phyloP scores from a whole-genome alignment of 257 asterid species.

The Nicotiana benthamiana region DNA sequence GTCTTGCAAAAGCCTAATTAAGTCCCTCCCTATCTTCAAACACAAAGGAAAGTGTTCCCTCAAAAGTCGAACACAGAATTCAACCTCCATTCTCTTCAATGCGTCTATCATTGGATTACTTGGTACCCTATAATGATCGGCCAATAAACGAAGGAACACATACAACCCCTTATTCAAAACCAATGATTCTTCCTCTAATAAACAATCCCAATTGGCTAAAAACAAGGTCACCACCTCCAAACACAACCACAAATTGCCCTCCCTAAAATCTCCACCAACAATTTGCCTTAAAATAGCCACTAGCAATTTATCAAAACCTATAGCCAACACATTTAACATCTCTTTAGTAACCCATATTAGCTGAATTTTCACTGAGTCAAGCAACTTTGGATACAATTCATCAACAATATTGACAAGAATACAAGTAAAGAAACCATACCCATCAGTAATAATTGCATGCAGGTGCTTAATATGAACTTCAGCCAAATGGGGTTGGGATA shows the following conservation, averaged over 20 bases:
- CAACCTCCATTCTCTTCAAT: slow-evolving; percentile 53
- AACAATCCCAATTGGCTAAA: slow-evolving; percentile 40
- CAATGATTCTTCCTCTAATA: slow-evolving; percentile 54
- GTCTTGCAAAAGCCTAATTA: slow-evolving; percentile 76
- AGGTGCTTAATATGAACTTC: slow-evolving; percentile 62
- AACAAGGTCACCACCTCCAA: slow-evolving; percentile 53
- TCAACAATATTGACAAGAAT: slow-evolving; percentile 45
- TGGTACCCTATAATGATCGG: slow-evolving; percentile 53
- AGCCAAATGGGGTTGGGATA: slow-evolving; percentile 42
- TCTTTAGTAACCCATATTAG: slow-evolving; percentile 49
- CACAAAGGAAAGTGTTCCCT: slow-evolving; percentile 56
- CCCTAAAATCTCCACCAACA: slow-evolving; percentile 61
- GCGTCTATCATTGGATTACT: slow-evolving; percentile 31
- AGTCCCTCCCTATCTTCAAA: slow-evolving; percentile 73
- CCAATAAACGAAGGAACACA: slow-evolving; percentile 40
- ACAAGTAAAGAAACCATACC: slow-evolving; percentile 54
- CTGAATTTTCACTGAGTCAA: slow-evolving; percentile 45
- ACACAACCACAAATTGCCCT: slow-evolving; percentile 68
- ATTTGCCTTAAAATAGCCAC: slow-evolving; percentile 73
- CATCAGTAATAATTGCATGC: slow-evolving; percentile 59
- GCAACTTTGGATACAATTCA: slow-evolving; percentile 42
- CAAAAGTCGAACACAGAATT: slow-evolving; percentile 47
- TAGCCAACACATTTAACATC: slow-evolving; percentile 49
- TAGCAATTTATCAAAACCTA: slow-evolving; percentile 58
- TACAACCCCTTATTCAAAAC: slow-evolving; percentile 33